Base-by-base conservation (phyloP, 2,329 filamentous ascomycete genomes). In the Pseudogymnoascus sp. region DNA sequence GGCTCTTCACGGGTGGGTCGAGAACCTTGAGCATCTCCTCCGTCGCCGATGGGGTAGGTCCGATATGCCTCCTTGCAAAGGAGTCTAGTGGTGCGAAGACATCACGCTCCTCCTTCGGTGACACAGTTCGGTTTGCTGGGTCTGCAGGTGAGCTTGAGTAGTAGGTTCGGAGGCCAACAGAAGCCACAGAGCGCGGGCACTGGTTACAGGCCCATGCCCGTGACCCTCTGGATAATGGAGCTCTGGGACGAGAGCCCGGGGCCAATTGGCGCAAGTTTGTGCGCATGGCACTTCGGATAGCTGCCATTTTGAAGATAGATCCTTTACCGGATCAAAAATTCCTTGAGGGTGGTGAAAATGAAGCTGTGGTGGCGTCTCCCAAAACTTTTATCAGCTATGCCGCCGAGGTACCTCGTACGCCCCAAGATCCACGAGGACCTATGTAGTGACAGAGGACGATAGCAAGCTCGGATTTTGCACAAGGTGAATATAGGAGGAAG, bases 41-140 rank as follows among this genome's bases (percentile, higher is more conserved):
- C 1, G 86, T 83, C 61, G 89, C 86, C 48, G 80, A 77, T 35
- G 87, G 80, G 60, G 87, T 86, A 3, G 92, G 92, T 0, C 92
- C 92, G 76, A 97, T 96, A 76, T 97, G 93, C 58, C 93, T 86
- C 63, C 88, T 82, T 61, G 88, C 81, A 71, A 96, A 96, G 10
- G 72, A 79, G 71, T 81, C 79, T 45, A 81, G 72, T 55, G 79
- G 78, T 37, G 76, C 75, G 65, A 78, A 77, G 45, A 75, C 65
- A 61, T 78, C 74, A 52, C 69, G 64, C 3, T 67, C 68, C 25
- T 60, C 63, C 13, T 64, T 64, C 25, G 60, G 61, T 33, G 64
- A 60, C 35, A 64, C 64, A 10, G 59, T 67, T 15, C 60, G 60
- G 59, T 68, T 69, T 3, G 66, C 61, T 37, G 68, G 67, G 65